Percentiles rank a stretch among this genome's conserved stretches.
phyloP scores from a whole-genome alignment of 2,329 filamentous ascomycete genomes.

The Ampelomyces quisqualis region DNA sequence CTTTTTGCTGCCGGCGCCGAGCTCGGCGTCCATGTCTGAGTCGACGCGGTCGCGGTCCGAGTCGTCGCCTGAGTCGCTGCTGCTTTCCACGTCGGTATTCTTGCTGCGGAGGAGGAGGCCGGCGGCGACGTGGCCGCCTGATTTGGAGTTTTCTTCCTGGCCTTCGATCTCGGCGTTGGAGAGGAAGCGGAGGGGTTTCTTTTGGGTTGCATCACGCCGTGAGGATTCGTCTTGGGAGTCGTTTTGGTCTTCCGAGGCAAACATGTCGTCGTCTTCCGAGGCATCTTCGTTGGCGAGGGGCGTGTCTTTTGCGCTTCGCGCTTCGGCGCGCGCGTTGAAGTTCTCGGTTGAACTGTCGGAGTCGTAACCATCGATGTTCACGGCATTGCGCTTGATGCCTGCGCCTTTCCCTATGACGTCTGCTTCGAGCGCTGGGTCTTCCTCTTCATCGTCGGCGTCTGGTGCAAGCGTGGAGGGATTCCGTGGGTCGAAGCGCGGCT shows the following conservation, averaged over 20 bases:
- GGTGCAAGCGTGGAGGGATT: conserved; percentile 91
- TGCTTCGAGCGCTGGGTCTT: conserved; percentile 77
- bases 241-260: conserved; percentile 66
- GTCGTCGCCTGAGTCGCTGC: conserved; percentile 64
- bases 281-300: conserved; percentile 49
- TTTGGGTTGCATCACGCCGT: conserved; percentile 58
- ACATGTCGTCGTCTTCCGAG: conserved; percentile 82
- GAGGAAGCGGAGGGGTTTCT: conserved; percentile 63
- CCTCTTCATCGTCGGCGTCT: conserved; percentile 73
- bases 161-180: conserved; percentile 71
- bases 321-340: conserved; percentile 72
- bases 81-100: conserved; percentile 36
- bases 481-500: conserved; percentile 88
- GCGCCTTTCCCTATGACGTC: conserved; percentile 82
- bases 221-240: conserved; percentile 57
- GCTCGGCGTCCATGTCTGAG: conserved; percentile 75
- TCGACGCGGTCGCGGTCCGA: conserved; percentile 67
- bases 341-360: conserved; percentile 90
- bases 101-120: no score
- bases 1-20: conserved; percentile 88
- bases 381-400: conserved; percentile 83
- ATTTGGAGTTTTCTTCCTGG: conserved; percentile 71
- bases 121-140: conserved; percentile 65
- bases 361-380: conserved; percentile 96
- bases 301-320: conserved; percentile 50